These are phyloP conservation scores for Mangifera indica DNA, from an alignment of 345 rosid species.

Conservation along the genomic window DNA sequence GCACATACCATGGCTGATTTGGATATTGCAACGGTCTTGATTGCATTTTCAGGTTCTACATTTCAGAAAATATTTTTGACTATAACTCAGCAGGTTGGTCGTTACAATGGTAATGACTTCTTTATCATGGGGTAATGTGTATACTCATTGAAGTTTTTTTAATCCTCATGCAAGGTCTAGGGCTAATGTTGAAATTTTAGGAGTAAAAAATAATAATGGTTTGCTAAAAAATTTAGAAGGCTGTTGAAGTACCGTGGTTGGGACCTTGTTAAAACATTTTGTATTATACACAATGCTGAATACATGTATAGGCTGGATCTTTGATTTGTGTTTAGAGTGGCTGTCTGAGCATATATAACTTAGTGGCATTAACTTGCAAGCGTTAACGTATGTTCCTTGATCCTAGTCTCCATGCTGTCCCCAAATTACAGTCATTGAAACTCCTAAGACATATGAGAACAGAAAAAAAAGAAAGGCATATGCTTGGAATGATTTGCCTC, in stretches of 20 bases:
- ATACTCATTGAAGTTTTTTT: background rate
- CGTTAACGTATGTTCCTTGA: background rate
- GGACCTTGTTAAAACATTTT: background rate
- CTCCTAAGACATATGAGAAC: background rate
- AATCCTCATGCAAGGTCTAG: background rate
- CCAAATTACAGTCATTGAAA: background rate
- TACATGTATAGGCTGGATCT: background rate
- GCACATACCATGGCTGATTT: constrained; percentile 30
- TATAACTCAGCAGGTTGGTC: constrained; percentile 28
- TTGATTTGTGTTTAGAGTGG: background rate
- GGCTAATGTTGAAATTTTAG: background rate
- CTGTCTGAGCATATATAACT: background rate
- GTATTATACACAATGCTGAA: background rate
- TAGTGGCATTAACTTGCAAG: background rate
- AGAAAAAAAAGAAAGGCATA: background rate
- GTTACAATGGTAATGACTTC: background rate
- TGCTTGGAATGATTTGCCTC: background rate
- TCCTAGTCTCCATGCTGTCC: background rate
- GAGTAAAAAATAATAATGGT: background rate
- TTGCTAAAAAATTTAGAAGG: background rate
- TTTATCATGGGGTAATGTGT: constrained; percentile 1
- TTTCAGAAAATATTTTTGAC: constrained; percentile 26
- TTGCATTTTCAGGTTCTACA: constrained; percentile 21
- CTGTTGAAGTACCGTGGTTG: background rate
- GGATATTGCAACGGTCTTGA: constrained; percentile 30